Percentiles rank a stretch among this genome's conserved stretches.
These are phyloP conservation scores for Hortaea werneckii DNA, from an alignment of 2,329 filamentous ascomycete genomes.

Conservation along the genomic window DNA sequence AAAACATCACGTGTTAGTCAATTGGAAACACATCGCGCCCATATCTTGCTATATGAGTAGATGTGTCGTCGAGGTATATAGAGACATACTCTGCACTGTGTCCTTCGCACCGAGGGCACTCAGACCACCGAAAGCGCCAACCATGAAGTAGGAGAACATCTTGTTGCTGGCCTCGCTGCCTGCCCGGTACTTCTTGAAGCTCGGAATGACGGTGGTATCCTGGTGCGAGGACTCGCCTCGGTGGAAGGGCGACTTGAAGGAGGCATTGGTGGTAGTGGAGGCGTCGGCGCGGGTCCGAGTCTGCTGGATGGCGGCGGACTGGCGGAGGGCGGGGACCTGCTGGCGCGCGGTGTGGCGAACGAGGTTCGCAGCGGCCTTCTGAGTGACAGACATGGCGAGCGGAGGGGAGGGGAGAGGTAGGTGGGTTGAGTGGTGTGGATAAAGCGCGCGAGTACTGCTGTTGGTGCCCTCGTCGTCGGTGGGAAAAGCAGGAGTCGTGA, in stretches of 20 bases:
- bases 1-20: background rate
- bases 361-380: slow-evolving; percentile 36
- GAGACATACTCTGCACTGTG: slow-evolving; percentile 84
- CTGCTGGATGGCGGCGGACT: slow-evolving; percentile 31
- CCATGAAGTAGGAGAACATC: slow-evolving; percentile 97
- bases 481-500: background rate
- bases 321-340: slow-evolving; percentile 34
- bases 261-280: slow-evolving; percentile 29
- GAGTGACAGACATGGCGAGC: slow-evolving; percentile 40
- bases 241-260: slow-evolving; percentile 48
- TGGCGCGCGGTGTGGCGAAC: slow-evolving; percentile 36
- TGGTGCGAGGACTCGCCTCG: slow-evolving; percentile 25
- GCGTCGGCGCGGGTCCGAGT: slow-evolving; percentile 32
- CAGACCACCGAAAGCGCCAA: slow-evolving; percentile 86
- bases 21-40: background rate
- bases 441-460: background rate
- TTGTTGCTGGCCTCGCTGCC: slow-evolving; percentile 61
- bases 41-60: background rate
- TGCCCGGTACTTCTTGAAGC: slow-evolving; percentile 80
- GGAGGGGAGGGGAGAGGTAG: slow-evolving; percentile 17
- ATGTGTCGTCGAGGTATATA: background rate
- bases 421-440: background rate
- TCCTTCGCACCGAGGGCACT: slow-evolving; percentile 91
- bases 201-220: slow-evolving; percentile 64
- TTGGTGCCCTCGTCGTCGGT: background rate